Conservation (phyloP, 2,329 filamentous ascomycete species). For the Massarina eburnea region DNA sequence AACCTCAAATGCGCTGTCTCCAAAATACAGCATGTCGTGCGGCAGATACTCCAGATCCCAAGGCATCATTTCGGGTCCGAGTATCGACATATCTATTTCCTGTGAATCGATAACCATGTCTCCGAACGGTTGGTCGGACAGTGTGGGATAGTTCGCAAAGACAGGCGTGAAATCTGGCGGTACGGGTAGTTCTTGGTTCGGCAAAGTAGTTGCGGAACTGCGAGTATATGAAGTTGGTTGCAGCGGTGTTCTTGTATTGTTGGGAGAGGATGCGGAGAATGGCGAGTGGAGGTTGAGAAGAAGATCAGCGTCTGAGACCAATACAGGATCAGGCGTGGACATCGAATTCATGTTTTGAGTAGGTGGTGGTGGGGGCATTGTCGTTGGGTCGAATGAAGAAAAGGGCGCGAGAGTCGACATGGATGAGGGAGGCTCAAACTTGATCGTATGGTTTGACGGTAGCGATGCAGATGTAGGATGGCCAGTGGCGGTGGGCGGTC, state of each 20-base stretch:
- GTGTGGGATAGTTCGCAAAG: constrained; percentile 26
- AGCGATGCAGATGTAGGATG: constrained; percentile 36
- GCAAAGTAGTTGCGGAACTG: constrained; percentile 15
- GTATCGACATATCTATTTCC: constrained; percentile 71
- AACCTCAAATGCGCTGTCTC: constrained; percentile 17
- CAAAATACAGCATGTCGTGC: constrained; percentile 59
- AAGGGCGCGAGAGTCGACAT: constrained; percentile 25
- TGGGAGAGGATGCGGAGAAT: constrained; percentile 35
- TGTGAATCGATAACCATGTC: constrained; percentile 74
- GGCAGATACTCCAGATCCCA: constrained; percentile 73
- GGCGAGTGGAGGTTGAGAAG: constrained; percentile 54
- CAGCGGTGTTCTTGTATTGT: constrained; percentile 13
- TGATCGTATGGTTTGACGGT: constrained; percentile 26
- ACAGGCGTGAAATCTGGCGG: constrained; percentile 26
- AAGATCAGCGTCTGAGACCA: constrained; percentile 51
- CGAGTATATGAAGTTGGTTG: constrained; percentile 21
- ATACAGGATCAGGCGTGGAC: constrained; percentile 31
- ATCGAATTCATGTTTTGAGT: constrained; percentile 23
- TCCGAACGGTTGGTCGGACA: constrained; percentile 38
- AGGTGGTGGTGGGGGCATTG: constrained; percentile 36
- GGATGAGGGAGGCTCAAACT: constrained; percentile 26
- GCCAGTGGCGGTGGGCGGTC: constrained; percentile 18
- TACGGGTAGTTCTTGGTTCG: constrained; percentile 17
- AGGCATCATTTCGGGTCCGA: constrained; percentile 70
- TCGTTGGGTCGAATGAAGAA: constrained; percentile 28